Evolutionary conservation across 208 protist genomes (phyloP).

Genomic region (Acanthamoeba culbertsoni): DNA sequence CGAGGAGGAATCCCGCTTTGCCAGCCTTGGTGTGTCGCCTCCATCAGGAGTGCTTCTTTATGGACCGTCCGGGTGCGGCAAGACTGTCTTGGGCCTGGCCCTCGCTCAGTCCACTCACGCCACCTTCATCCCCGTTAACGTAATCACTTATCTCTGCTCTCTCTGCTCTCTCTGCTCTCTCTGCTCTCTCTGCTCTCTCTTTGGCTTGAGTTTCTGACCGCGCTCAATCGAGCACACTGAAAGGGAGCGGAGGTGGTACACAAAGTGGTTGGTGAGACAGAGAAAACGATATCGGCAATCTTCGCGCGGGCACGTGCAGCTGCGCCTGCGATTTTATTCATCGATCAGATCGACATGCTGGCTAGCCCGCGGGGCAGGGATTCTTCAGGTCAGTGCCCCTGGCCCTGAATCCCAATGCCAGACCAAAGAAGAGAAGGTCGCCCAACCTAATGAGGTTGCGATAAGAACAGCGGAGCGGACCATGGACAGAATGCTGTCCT

Average conservation of each 20-base stretch:
- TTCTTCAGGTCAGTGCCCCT: neutral
- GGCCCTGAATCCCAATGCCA: neutral
- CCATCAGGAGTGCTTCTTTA: conserved; percentile 92
- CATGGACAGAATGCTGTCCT: conserved; percentile 90
- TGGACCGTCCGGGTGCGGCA: conserved; percentile 94
- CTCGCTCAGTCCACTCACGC: conserved; percentile 54
- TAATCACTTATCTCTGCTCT: conserved; percentile 44
- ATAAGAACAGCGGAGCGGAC: conserved; percentile 59
- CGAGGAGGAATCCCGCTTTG: neutral
- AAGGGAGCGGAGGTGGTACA: conserved; percentile 81
- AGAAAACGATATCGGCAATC: conserved; percentile 69
- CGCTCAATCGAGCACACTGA: neutral
- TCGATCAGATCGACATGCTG: conserved; percentile 93
- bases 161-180: neutral
- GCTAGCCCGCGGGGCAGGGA: conserved; percentile 64
- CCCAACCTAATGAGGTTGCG: neutral
- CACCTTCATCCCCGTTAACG: conserved; percentile 65
- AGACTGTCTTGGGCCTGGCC: conserved; percentile 79
- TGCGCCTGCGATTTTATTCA: conserved; percentile 91
- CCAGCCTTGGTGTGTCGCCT: conserved; percentile 60
- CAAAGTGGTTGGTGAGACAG: conserved; percentile 93
- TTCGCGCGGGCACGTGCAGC: conserved; percentile 86
- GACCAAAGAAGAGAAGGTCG: too few species aligned
- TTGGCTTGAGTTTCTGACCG: neutral
- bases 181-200: neutral